Evolutionary conservation across 2,329 filamentous ascomycete genomes (phyloP), one percentile per base, ranked within the genome.

Genomic region (Dothistroma pini): DNA sequence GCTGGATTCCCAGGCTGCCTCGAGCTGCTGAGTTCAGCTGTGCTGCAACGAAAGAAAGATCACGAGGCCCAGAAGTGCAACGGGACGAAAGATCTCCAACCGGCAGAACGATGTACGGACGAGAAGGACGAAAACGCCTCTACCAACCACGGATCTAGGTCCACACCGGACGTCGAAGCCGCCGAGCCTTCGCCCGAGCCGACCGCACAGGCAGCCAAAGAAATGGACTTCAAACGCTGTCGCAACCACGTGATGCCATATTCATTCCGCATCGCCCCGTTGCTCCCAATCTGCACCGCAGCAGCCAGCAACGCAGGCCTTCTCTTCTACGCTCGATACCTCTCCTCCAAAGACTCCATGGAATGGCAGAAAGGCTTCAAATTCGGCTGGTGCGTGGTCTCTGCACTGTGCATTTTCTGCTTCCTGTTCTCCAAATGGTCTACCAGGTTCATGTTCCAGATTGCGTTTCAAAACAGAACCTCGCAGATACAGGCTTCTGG

Each of bases 251-350:
- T 19, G 12, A 10, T 29, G 31, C 38, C 51, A 16, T 32, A 14
- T 12, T 5, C 25, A 6, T 57, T 47, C n/a, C 32, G 34, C 25
- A 22, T 54, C 11, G 35, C 49, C 22, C 54, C 54, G 8, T 25
- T 60, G 2, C 53, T 60, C 12, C 35, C 54, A 11, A 52, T 54
- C 2, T 48, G 35, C 1, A 57, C 54, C 1, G 48, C 58, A 19
- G 58, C 58, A 22, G 34, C 54, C 8, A 52, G 34, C 9, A 60
- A 60, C 38, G 47, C 58, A 12, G 58, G 58, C 9, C 49, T 57
- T 5, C 49, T 60, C n/a, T 57, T 57, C 48, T 57, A 53, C 25
- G 35, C 54, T 7, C 31, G 49, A 47, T 60, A 54, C 19, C 49
- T 57, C 6, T 52, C 31, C 5, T 32, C 58, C 11, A 34, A 54